Evolutionary conservation across 805 yeast species (phyloP), one percentile per base, ranked within the genome.

Genomic region (Cyberlindnera euphorbiae): DNA sequence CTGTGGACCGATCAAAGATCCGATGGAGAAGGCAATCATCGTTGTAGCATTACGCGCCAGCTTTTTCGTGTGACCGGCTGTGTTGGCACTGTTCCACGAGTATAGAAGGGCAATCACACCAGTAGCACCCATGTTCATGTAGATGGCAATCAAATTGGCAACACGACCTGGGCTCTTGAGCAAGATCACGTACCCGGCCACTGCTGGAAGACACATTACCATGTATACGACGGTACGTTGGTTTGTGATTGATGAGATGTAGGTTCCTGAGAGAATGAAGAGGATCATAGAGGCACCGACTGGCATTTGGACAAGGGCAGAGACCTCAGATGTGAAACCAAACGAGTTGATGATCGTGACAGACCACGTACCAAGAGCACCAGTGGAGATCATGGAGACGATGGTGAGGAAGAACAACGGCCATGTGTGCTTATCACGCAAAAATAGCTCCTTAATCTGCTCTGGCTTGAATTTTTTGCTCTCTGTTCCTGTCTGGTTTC

Each of bases 1-100:
- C 47, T 78, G 82, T 3, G 87, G 84, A 0, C 83, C 85, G 32
- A 77, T 63, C 41, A 82, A 58, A 46, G 79, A 70, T 7, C 79
- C 75, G 17, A 76, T 55, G 9, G 77, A 74, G 49, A 75, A 77
- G n/a, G 70, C 73, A 35, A 76, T 62, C 77, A 77, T 70, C 1
- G 77, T 75, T 17, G 69, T 47, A 5, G 72, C 75, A 46, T 74
- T 75, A 41, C 80, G 59, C 22, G 69, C 67, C 17, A 75, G 56
- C 42, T 77, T 67, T 49, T 77, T 77, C 6, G 80, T 74, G 37
- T 75, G 72, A 2, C 83, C 82, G 1, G 82, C 74, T 8, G 80
- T 75, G 46, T 77, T 77, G 30, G 79, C 69, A 37, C 73, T 67
- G 42, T 74, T 74, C 83, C 82, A 77, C 5, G 77, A 69, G 48